Evolutionary conservation across 1,284 basidiomycete genomes (phyloP).

Genomic region (Puccinia coronata): DNA sequence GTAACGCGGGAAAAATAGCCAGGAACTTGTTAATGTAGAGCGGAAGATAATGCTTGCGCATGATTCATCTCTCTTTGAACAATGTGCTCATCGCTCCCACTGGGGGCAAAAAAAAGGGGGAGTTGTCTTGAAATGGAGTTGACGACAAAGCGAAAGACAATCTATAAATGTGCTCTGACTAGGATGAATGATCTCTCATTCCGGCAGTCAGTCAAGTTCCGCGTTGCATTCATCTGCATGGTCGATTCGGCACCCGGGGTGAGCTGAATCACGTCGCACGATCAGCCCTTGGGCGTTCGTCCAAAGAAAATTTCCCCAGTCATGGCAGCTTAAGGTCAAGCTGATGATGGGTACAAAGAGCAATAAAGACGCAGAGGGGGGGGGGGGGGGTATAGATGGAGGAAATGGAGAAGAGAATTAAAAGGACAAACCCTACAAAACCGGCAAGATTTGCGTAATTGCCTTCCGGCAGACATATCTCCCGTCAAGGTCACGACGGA

Average conservation of each 20-base stretch:
- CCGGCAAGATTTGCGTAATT: constrained; percentile 49
- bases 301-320: not conserved
- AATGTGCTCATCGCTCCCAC: not conserved
- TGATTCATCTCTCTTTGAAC: not conserved
- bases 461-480: constrained; percentile 34
- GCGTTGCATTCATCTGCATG: not conserved
- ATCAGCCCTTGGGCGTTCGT: constrained; percentile 4
- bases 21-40: not conserved
- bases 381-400: not conserved
- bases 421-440: constrained; percentile 47
- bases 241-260: not conserved
- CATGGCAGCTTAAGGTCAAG: not conserved
- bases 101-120: not conserved
- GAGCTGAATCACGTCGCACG: too few species aligned
- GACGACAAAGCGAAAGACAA: not conserved
- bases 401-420: not conserved
- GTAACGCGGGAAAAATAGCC: not conserved
- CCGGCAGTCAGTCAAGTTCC: not conserved
- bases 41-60: not conserved
- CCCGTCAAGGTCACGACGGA: constrained; percentile 10
- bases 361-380: not conserved
- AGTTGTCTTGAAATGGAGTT: not conserved
- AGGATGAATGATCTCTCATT: not conserved
- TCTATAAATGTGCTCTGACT: not conserved
- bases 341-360: not conserved